Conservation (phyloP, 2,329 filamentous ascomycete species). For the Phialocephala subalpina region DNA sequence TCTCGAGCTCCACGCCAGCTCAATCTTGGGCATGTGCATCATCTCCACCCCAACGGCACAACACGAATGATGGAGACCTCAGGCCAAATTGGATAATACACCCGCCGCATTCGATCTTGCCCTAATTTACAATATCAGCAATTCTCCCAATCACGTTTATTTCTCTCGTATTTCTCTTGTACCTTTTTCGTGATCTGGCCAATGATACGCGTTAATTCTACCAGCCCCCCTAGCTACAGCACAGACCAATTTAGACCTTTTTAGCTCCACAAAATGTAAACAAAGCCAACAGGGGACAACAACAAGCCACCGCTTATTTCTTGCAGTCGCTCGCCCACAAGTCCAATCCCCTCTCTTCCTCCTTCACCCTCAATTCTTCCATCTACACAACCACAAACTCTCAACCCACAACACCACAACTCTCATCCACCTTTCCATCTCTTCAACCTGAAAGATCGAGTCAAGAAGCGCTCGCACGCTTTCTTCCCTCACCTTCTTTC, state of each 20-base stretch:
- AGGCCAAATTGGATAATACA: neutral
- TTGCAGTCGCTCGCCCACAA: slow-evolving; percentile 7
- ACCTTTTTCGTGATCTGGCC: neutral
- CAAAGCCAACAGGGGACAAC: neutral
- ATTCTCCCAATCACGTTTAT: neutral
- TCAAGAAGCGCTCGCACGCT: slow-evolving; percentile 41
- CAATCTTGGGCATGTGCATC: neutral
- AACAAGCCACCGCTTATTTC: slow-evolving; percentile 14
- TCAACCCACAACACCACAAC: neutral
- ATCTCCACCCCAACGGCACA: slow-evolving; percentile 7
- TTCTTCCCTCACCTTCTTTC: slow-evolving; percentile 53
- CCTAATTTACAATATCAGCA: slow-evolving; percentile 7
- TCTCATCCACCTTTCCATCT: neutral
- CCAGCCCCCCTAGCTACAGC: slow-evolving; percentile 4
- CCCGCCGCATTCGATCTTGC: neutral
- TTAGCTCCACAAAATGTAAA: neutral
- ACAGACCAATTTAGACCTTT: neutral
- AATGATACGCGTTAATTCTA: neutral
- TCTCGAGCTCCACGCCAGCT: slow-evolving; percentile 4
- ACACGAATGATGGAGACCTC: neutral
- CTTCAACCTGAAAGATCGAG: slow-evolving; percentile 31
- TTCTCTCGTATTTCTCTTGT: neutral
- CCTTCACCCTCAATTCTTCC: slow-evolving; percentile 9
- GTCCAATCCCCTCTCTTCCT: slow-evolving; percentile 7
- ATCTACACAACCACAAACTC: neutral